phyloP scores from a whole-genome alignment of 352 stramenopile species.

The Phytopythium litorale region DNA sequence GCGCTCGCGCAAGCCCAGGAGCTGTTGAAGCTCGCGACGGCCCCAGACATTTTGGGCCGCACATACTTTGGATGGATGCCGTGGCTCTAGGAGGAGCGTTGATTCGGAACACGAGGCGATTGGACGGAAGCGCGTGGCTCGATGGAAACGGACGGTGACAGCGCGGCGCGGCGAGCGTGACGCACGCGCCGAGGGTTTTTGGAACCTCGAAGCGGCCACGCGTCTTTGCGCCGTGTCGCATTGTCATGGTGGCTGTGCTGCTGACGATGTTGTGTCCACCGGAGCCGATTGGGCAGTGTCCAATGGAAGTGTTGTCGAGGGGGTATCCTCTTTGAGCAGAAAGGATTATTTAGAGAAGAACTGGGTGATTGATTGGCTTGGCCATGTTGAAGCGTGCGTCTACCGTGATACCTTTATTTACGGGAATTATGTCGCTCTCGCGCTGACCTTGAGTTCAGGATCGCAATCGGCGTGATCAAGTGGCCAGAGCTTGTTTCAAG shows the following conservation, averaged over 20 bases:
- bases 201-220: not conserved
- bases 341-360: not conserved
- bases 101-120: not conserved
- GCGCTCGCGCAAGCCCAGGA: constrained; percentile 77
- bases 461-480: not conserved
- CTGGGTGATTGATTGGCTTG: not conserved
- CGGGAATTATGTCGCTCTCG: not conserved
- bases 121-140: constrained; percentile 4
- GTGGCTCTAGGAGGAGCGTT: constrained; percentile 37
- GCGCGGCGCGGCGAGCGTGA: not conserved
- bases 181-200: not conserved
- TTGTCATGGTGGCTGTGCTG: not conserved
- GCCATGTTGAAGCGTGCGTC: not conserved
- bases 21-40: constrained; percentile 76
- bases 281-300: not conserved
- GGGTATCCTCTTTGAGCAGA: no score
- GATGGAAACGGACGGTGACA: not conserved
- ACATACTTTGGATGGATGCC: constrained; percentile 85
- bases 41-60: constrained; percentile 73
- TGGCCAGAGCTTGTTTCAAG: not conserved
- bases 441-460: not conserved
- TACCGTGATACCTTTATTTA: not conserved
- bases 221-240: constrained; percentile 4
- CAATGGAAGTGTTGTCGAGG: no score
- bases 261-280: not conserved